A percentile compares a stretch with the other conserved stretches of the same genome.
Evolutionary conservation across 1,284 basidiomycete species (phyloP).

Genomic region (Ceratobasidium sp.): DNA sequence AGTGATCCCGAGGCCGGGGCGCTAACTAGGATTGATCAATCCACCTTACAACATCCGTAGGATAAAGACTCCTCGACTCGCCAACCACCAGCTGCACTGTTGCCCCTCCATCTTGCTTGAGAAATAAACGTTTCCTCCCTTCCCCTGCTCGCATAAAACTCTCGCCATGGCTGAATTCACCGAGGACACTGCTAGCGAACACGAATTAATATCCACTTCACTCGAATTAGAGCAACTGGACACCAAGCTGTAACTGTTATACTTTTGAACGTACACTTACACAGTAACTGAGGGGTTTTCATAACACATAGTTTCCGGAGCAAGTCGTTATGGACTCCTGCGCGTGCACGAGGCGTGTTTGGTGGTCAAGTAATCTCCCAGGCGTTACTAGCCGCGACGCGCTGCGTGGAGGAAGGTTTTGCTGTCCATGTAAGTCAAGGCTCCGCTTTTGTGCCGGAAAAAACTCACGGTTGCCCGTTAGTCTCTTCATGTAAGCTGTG

Average conservation of each 20-base stretch:
- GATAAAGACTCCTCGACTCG: slow-evolving; percentile 4
- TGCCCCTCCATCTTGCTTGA: not conserved
- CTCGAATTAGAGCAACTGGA: slow-evolving; percentile 86
- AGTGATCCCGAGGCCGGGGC: slow-evolving; percentile 9
- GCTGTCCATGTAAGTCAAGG: slow-evolving; percentile 70
- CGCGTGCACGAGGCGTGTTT: slow-evolving; percentile 81
- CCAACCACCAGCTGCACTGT: not conserved
- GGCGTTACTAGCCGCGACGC: slow-evolving; percentile 82
- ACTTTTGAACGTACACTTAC: not conserved
- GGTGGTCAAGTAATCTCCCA: slow-evolving; percentile 90
- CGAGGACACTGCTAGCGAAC: slow-evolving; percentile 42
- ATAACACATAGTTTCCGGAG: slow-evolving; percentile 68
- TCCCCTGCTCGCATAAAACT: not conserved
- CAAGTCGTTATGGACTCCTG: slow-evolving; percentile 77
- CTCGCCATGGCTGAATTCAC: slow-evolving; percentile 37
- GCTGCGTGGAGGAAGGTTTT: slow-evolving; percentile 76
- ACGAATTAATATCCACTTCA: slow-evolving; percentile 73
- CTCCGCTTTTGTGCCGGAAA: slow-evolving; percentile 46
- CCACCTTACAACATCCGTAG: not conserved
- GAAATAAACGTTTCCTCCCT: not conserved
- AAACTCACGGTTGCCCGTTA: slow-evolving; percentile 54
- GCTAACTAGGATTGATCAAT: slow-evolving; percentile 10
- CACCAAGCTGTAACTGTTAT: slow-evolving; percentile 64
- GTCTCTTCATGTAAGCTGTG: slow-evolving; percentile 75
- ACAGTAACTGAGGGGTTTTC: not conserved